Evolutionary conservation across 345 rosid genomes (phyloP).

Genomic region (Orychophragmus violaceus): DNA sequence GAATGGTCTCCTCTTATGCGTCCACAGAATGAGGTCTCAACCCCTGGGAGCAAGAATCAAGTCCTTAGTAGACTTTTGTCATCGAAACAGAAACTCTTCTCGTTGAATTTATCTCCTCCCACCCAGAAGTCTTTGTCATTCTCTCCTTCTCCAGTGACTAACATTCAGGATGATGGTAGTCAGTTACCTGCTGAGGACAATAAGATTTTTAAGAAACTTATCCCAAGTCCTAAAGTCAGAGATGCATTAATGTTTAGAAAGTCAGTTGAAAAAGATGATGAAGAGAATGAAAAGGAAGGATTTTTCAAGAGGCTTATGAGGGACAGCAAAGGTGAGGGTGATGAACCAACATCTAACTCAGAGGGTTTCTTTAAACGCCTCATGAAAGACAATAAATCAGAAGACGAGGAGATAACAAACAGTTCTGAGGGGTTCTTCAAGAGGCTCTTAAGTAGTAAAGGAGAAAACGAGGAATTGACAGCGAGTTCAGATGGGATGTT

Average conservation of each 20-base stretch:
- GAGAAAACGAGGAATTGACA: constrained; percentile 54
- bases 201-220: constrained; percentile 79
- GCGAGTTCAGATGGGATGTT: constrained; percentile 68
- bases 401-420: constrained; percentile 54
- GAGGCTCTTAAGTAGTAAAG: constrained; percentile 57
- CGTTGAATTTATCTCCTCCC: constrained; percentile 75
- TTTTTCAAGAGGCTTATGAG: constrained; percentile 90
- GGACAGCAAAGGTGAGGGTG: constrained; percentile 71
- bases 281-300: constrained; percentile 85
- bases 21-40: constrained; percentile 43
- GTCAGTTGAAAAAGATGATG: constrained; percentile 85
- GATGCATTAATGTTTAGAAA: constrained; percentile 93
- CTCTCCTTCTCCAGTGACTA: constrained; percentile 55
- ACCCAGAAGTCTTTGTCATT: constrained; percentile 56
- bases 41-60: constrained; percentile 86
- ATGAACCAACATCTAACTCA: constrained; percentile 55
- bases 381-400: constrained; percentile 59
- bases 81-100: constrained; percentile 81
- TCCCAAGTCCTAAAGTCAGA: constrained; percentile 88
- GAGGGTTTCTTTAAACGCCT: constrained; percentile 78
- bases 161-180: constrained; percentile 58
- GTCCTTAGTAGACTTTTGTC: constrained; percentile 72
- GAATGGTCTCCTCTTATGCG: constrained; percentile 80
- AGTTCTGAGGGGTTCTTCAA: constrained; percentile 74
- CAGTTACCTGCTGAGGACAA: constrained; percentile 65